Evolutionary conservation across 768 basidiomycete species (phyloP).

Genomic region (Phylloporus sp.): DNA sequence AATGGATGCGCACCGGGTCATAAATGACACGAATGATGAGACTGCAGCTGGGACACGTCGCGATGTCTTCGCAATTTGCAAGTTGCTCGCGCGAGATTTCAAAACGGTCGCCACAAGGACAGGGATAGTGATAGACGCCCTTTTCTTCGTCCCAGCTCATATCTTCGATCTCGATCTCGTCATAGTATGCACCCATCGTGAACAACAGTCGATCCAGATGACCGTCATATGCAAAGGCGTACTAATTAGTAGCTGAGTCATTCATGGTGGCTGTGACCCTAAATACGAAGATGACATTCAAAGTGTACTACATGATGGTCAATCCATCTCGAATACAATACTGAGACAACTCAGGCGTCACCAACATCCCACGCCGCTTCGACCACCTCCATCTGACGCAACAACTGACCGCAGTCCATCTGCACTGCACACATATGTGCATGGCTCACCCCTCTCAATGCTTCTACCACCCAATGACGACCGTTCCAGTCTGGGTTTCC

Average conservation of each 20-base stretch:
- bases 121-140: conserved; percentile 90
- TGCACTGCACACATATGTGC: conserved; percentile 10
- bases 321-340: too few relatives aligned
- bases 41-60: conserved; percentile 94
- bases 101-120: conserved; percentile 96
- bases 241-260: conserved; percentile 8
- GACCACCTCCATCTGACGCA: conserved; percentile 6
- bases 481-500: conserved; percentile 3
- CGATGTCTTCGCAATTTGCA: conserved; percentile 86
- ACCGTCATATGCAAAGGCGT: neutral
- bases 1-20: conserved; percentile 70
- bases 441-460: conserved; percentile 1
- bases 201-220: neutral
- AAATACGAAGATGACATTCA: too few relatives aligned
- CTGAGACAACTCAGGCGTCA: too few relatives aligned
- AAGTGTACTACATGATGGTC: too few relatives aligned
- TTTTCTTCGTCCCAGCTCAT: conserved; percentile 86
- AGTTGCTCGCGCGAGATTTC: conserved; percentile 88
- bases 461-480: conserved; percentile 8
- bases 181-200: conserved; percentile 82
- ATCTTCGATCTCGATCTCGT: conserved; percentile 97
- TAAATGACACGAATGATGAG: conserved; percentile 88
- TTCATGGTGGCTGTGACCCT: conserved; percentile 9
- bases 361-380: too few relatives aligned
- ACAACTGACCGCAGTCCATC: conserved; percentile 1